Evolutionary conservation across 2,329 filamentous ascomycete species (phyloP), one percentile per base, ranked within the genome.

Genomic region (Bipolaris oryzae): DNA sequence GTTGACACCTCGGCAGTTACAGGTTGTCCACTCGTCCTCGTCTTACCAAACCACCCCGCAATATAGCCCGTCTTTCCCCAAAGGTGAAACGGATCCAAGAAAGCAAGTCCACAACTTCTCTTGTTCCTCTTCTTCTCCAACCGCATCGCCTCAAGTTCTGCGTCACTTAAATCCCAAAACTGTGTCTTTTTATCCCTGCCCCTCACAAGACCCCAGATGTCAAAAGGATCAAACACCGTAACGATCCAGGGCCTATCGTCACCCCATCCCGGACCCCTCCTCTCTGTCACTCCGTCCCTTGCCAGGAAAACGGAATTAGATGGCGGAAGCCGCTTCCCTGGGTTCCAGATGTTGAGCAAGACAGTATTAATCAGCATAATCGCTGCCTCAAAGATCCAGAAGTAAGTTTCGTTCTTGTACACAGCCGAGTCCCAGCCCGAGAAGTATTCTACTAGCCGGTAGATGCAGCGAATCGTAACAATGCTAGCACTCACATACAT

Each of bases 381-480:
- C 2, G 74, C 67, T 4, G 77, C 78, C 61, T 85, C 84, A 55
- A 85, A 84, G 31, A 84, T 72, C 78, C 81, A 85, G 58, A 85
- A 82, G 60, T 80, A 82, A 64, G 78, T 78, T 53, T 86, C 83
- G 46, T 82, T 76, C 39, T 74, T 75, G 50, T 78, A 68, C 54
- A 76, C 60, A 1, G 54, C 61, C 46, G 73, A 71, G 55, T 74
- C 67, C 68, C 77, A 74, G 16, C 71, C 74, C n/a, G 65, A 49
- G 43, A 79, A 77, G 50, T 80, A 82, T 55, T 85, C 81, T 18
- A 84, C 79, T 0, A 81, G 78, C 5, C 84, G 81, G 56, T 81
- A 85, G 50, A 84, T 79, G 57, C 80, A 82, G 34, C 81, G 77
- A 5, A 80, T 68, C 2, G 78, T 75, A 20, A 84, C 77, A 38